Conservation (phyloP, 2,329 filamentous ascomycete species). For the Venturia carpophila region DNA sequence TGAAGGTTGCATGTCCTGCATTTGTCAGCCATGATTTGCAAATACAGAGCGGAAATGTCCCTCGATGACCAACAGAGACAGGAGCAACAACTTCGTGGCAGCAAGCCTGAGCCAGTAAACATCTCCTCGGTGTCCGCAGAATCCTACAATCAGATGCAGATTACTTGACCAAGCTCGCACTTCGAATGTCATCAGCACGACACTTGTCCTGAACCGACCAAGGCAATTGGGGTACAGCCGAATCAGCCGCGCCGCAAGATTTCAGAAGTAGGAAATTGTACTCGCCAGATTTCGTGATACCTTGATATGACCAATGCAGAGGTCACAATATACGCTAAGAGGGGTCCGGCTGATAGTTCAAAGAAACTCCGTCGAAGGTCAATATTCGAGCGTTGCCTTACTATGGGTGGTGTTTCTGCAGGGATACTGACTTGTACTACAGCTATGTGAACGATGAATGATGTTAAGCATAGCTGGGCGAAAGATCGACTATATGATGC, state of each 20-base stretch:
- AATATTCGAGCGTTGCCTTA: not conserved
- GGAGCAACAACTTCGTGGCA: not conserved
- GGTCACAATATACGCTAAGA: not conserved
- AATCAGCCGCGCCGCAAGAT: not conserved
- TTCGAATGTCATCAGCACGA: not conserved
- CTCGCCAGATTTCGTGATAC: not conserved
- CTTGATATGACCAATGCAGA: not conserved
- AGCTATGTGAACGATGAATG: not conserved
- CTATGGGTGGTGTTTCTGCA: not conserved
- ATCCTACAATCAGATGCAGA: not conserved
- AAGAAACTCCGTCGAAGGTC: not conserved
- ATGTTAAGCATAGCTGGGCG: not conserved
- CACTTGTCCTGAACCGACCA: not conserved
- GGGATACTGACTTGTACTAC: not conserved
- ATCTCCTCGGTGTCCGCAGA: not conserved
- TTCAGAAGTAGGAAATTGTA: not conserved
- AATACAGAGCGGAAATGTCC: not conserved
- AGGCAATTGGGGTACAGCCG: not conserved
- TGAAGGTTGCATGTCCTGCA: not conserved
- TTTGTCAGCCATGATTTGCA: not conserved
- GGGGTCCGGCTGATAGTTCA: not conserved
- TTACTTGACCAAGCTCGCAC: not conserved
- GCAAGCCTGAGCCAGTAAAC: not conserved
- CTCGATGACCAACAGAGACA: not conserved
- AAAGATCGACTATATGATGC: not conserved